Conservation (phyloP, 306 rosid species). For the Vicia faba region DNA sequence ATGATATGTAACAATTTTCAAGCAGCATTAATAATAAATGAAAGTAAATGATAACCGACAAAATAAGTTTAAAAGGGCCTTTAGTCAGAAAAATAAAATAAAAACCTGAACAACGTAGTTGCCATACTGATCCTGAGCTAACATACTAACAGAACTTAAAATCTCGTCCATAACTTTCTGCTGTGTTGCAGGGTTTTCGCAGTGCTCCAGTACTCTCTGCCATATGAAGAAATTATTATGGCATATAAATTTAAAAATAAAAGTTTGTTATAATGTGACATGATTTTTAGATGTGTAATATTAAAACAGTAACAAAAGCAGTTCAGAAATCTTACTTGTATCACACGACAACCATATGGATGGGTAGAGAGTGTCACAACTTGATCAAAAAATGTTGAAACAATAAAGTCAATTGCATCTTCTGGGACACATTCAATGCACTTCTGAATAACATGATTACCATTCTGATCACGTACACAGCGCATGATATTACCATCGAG, state of each 20-base stretch:
- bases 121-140: constrained; percentile 98
- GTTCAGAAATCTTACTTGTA: constrained; percentile 56
- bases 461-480: constrained; percentile 97
- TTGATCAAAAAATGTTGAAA: constrained; percentile 87
- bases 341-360: constrained; percentile 97
- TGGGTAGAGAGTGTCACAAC: constrained; percentile 91
- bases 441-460: constrained; percentile 94
- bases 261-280: constrained; percentile 6
- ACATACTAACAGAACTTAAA: constrained; percentile 46
- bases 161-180: constrained; percentile 89
- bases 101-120: constrained; percentile 95
- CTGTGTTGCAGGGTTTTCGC: constrained; percentile 65
- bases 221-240: constrained; percentile 10
- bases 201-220: constrained; percentile 95
- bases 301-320: constrained; percentile 4
- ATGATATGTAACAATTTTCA: not conserved
- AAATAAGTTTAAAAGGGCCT: not conserved
- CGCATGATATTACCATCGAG: constrained; percentile 93
- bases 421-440: constrained; percentile 82
- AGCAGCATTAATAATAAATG: not conserved
- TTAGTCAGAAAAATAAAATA: constrained; percentile 30
- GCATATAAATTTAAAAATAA: too few relatives aligned
- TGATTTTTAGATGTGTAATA: constrained; percentile 3
- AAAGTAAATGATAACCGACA: not conserved
- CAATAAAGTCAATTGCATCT: constrained; percentile 66